Evolutionary conservation across 352 stramenopile genomes (phyloP), one percentile per base, ranked within the genome.

Genomic region (Pythium sukuiense): DNA sequence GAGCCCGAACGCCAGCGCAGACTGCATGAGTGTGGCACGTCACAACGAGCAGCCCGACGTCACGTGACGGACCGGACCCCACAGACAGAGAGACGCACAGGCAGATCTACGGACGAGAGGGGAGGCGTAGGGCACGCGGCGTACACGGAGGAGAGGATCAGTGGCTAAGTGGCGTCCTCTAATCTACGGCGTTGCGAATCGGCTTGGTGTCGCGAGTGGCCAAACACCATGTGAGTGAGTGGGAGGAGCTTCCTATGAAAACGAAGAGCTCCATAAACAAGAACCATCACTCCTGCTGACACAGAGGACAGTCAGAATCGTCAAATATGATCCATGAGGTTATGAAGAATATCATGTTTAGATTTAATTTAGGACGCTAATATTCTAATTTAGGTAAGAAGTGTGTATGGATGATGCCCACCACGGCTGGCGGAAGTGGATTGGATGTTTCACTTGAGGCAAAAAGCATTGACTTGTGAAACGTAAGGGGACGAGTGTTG

Each of bases 1-100:
- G 59, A 88, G 66, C 0, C 76, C 79, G 48, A 83, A 77, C 45
- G 77, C 65, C 52, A 90, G 79, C 14, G 78, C 72, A 56, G 69
- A 80, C 67, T 87, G 78, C 82, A 90, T 90, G 54, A 43, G 37
- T 43, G 11, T 43, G 12, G 37, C 37, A 43, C 37, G 37, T 11
- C 37, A 43, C 37, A 13, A 43, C 18, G 11, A 13, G 18, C 37
- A 43, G 41, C 16, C 41, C 16, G 14, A 48, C 41, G 14, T 20
- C 41, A 48, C 41, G 5, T 18, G 18, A 26, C 41, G 18, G 18
- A 20, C 16, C 16, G 18, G 32, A 6, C 41, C 41, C 16, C 39
- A 46, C 41, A 48, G 16, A 48, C 16, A 48, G 16, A 48, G 41
- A 48, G 41, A 48, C 41, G 41, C 41, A 48, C 41, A 48, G 41